phyloP scores from a whole-genome alignment of 768 basidiomycete genomes.

The Tricholoma hemisulphureum region DNA sequence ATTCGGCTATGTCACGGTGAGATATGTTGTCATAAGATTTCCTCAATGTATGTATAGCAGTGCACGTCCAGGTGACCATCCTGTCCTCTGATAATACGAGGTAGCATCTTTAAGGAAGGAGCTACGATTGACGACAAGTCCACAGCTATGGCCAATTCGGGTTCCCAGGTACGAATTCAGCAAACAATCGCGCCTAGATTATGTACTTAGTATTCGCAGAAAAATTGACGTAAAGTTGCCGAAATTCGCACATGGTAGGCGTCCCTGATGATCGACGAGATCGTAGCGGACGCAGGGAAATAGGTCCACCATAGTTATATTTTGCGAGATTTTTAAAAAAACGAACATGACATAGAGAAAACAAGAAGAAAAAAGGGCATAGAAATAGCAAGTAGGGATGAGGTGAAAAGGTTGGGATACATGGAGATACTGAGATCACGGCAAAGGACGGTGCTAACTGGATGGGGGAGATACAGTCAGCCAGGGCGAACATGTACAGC shows the following conservation, averaged over 20 bases:
- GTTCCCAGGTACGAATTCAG: background rate
- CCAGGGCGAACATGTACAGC: background rate
- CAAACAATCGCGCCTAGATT: background rate
- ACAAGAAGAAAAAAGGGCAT: background rate
- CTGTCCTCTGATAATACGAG: too few relatives aligned
- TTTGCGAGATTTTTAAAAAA: background rate
- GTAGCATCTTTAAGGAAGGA: too few relatives aligned
- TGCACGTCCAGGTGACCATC: too few relatives aligned
- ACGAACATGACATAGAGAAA: background rate
- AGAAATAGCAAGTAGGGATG: background rate
- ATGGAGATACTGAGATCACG: background rate
- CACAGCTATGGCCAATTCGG: too few relatives aligned
- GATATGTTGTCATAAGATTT: too few relatives aligned
- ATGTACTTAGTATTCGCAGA: background rate
- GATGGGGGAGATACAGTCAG: background rate
- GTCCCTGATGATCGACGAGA: background rate
- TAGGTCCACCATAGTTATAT: background rate
- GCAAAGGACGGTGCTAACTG: background rate
- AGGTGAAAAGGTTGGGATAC: background rate
- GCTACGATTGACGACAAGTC: too few relatives aligned
- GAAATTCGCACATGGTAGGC: background rate
- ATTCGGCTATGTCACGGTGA: too few relatives aligned
- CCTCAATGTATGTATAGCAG: too few relatives aligned
- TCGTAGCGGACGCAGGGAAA: background rate
- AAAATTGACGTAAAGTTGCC: background rate